phyloP scores from a whole-genome alignment of 495 filamentous ascomycete genomes.

The Aspergillus cavernicola region DNA sequence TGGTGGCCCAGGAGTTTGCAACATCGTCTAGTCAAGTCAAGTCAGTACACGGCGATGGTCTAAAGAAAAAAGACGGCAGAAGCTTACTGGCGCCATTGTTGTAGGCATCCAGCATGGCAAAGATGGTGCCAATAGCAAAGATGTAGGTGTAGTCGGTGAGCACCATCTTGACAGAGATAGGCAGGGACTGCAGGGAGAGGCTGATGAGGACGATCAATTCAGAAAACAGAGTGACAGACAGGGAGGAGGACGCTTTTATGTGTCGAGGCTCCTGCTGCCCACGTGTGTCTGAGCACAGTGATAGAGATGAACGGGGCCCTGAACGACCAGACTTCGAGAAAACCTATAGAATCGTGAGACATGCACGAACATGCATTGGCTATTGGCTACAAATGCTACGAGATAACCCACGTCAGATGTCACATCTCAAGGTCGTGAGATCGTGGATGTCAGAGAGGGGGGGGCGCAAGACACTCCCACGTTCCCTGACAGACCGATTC shows the following conservation, averaged over 20 bases:
- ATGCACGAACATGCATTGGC: not conserved
- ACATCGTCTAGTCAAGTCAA: slow-evolving; percentile 56
- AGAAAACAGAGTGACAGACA: no score
- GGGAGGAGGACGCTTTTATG: not conserved
- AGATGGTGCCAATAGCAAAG: slow-evolving; percentile 72
- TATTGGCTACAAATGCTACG: not conserved
- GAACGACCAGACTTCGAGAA: not conserved
- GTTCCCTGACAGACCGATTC: not conserved
- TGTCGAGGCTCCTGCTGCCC: no score
- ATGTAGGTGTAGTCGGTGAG: slow-evolving; percentile 64
- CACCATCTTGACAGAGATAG: slow-evolving; percentile 37
- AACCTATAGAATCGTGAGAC: not conserved
- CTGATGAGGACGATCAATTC: not conserved
- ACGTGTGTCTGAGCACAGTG: not conserved
- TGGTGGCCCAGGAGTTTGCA: slow-evolving; percentile 71
- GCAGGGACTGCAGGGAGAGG: not conserved
- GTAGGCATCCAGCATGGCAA: slow-evolving; percentile 70
- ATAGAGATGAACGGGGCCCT: not conserved
- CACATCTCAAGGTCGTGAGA: not conserved
- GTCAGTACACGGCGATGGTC: not conserved
- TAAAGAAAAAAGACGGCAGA: not conserved
- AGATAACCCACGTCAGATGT: not conserved
- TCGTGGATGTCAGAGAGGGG: not conserved
- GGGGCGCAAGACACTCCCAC: not conserved
- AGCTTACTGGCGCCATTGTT: slow-evolving; percentile 64